phyloP scores from a whole-genome alignment of 108 stramenopile species.

The Mediolabrus comicus region DNA sequence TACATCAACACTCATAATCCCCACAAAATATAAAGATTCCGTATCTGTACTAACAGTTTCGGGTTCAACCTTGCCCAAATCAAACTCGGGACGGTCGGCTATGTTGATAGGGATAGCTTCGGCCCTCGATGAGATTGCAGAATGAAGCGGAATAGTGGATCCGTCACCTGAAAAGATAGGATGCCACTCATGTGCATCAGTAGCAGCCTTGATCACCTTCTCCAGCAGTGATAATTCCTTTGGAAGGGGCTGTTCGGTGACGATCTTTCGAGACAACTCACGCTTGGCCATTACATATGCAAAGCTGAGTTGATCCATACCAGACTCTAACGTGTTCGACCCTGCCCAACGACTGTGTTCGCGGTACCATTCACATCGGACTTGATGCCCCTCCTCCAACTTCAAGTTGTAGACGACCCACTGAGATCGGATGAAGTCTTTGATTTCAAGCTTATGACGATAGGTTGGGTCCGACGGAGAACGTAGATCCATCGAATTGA shows the following conservation, averaged over 20 bases:
- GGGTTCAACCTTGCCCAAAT: constrained; percentile 15
- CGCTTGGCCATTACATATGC: constrained; percentile 73
- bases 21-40: constrained; percentile 31
- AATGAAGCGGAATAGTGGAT: constrained; percentile 10
- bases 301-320: constrained; percentile 74
- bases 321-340: constrained; percentile 16
- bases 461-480: constrained; percentile 50
- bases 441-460: constrained; percentile 49
- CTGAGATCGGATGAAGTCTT: constrained; percentile 69
- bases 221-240: constrained; percentile 22
- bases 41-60: constrained; percentile 6
- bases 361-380: constrained; percentile 84
- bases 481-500: constrained; percentile 61
- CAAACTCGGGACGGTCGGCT: constrained; percentile 34
- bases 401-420: constrained; percentile 78
- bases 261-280: constrained; percentile 57
- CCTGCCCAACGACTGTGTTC: constrained; percentile 71
- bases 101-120: constrained; percentile 28
- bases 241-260: constrained; percentile 19
- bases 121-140: constrained; percentile 10
- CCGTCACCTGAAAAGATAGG: constrained; percentile 45
- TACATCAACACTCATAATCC: constrained; percentile 45
- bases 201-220: constrained; percentile 24
- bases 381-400: constrained; percentile 60
- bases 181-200: constrained; percentile 81